A percentile compares a stretch with the other conserved stretches of the same genome.
Evolutionary conservation across 2,329 filamentous ascomycete species (phyloP).

Genomic region (Chaetomium olivaceum): DNA sequence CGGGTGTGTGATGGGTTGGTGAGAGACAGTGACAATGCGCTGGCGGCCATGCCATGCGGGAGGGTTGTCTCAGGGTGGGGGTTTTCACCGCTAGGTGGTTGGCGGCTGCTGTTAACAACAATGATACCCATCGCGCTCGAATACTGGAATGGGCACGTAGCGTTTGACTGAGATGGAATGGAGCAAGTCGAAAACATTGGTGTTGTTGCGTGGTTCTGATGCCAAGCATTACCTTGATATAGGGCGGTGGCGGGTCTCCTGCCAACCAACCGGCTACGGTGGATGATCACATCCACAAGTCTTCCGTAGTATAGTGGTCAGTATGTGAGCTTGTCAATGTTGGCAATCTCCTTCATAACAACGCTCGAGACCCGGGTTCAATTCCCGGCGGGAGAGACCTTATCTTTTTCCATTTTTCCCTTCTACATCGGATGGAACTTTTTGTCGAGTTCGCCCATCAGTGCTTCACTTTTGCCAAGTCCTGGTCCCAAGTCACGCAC

Average conservation of each 20-base stretch:
- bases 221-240: conserved; percentile 6
- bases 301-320: conserved; percentile 32
- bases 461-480: neutral
- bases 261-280: conserved; percentile 25
- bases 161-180: neutral
- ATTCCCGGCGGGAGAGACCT: conserved; percentile 29
- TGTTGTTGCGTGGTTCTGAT: neutral
- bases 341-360: neutral
- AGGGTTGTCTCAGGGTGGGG: no score
- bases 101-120: neutral
- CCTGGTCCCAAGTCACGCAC: neutral
- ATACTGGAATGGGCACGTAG: neutral
- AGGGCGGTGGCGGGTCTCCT: fast-evolving
- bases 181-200: neutral
- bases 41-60: no score
- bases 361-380: conserved; percentile 31
- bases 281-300: conserved; percentile 25
- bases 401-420: conserved; percentile 7
- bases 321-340: conserved; percentile 30
- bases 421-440: neutral
- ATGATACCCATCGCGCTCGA: no score
- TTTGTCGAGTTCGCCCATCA: neutral
- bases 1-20: no score
- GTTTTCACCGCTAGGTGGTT: no score
- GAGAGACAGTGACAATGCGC: no score